Percentiles rank a stretch among this genome's conserved stretches.
Evolutionary conservation across 225 moss, liverwort and hornwort genomes (phyloP).

Genomic region (Anthoceros angustus): DNA sequence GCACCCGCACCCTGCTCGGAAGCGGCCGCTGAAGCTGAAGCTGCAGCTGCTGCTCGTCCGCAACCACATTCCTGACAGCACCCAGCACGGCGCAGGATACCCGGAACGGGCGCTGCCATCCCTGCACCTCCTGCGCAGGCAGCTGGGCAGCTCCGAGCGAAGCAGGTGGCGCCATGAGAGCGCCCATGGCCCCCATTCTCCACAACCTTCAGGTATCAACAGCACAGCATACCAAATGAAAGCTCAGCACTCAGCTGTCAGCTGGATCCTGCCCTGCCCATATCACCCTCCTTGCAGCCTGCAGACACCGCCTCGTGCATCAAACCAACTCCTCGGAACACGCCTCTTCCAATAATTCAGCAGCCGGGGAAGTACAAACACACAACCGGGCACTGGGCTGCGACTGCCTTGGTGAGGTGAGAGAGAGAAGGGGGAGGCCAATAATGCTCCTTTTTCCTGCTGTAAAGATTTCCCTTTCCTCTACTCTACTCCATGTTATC

Average conservation of each 20-base stretch:
- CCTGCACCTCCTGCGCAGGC: not conserved
- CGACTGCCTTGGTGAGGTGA: too few relatives aligned
- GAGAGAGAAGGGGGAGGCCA: too few relatives aligned
- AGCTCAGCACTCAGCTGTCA: not conserved
- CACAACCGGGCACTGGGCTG: too few relatives aligned
- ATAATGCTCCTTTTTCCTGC: too few relatives aligned
- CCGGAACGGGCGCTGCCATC: not conserved
- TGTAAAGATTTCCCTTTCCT: too few relatives aligned
- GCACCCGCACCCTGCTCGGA: conserved; percentile 8
- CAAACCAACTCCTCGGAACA: too few relatives aligned
- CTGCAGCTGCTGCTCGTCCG: not conserved
- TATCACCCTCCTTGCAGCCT: too few relatives aligned
- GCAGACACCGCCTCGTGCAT: too few relatives aligned
- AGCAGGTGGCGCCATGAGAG: not conserved
- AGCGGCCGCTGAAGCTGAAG: conserved; percentile 9
- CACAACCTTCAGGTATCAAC: not conserved
- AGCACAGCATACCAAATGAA: not conserved
- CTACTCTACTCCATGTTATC: too few relatives aligned
- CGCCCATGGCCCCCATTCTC: not conserved
- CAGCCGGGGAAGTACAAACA: too few relatives aligned
- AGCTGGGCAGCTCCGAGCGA: not conserved
- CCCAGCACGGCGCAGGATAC: not conserved
- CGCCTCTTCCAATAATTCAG: too few relatives aligned
- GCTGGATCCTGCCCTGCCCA: too few relatives aligned
- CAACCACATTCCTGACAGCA: not conserved